Conservation (phyloP, 345 rosid species). For the Dipteronia dyeriana region DNA sequence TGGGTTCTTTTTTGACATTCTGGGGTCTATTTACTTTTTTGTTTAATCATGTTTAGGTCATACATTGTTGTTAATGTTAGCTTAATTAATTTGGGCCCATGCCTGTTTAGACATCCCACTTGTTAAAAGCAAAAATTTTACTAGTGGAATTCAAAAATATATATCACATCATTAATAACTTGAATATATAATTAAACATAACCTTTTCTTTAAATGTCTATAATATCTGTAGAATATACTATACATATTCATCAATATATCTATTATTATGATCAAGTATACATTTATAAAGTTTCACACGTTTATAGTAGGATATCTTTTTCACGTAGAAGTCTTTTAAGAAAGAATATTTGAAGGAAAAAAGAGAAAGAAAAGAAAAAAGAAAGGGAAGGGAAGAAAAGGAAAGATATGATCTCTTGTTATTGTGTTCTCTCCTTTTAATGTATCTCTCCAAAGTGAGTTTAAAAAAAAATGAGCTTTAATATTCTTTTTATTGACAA, state of each 20-base stretch:
- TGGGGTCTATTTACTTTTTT: conserved; percentile 26
- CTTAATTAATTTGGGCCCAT: conserved; percentile 28
- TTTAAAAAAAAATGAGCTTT: conserved; percentile 48
- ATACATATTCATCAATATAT: not conserved
- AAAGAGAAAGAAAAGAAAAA: conserved; percentile 1
- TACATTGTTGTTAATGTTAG: conserved; percentile 22
- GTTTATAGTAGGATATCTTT: conserved; percentile 24
- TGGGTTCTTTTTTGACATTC: conserved; percentile 44
- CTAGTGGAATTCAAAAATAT: conserved; percentile 43
- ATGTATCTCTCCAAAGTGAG: conserved; percentile 50
- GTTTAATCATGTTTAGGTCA: conserved; percentile 43
- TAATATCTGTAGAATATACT: conserved; percentile 31
- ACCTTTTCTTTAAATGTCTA: not conserved
- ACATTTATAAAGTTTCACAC: conserved; percentile 29
- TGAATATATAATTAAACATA: not conserved
- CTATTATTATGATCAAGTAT: conserved; percentile 8
- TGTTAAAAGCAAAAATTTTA: conserved; percentile 36
- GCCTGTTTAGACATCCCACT: conserved; percentile 22
- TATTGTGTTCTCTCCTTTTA: conserved; percentile 50
- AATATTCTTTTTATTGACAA: conserved; percentile 29
- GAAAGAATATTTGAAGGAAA: conserved; percentile 7
- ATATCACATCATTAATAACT: conserved; percentile 28
- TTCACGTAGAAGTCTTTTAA: conserved; percentile 41
- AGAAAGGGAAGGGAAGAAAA: conserved; percentile 19
- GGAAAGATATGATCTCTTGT: conserved; percentile 43